Conservation (phyloP, 2,329 filamentous ascomycete genomes). For the Neonectria hederae region DNA sequence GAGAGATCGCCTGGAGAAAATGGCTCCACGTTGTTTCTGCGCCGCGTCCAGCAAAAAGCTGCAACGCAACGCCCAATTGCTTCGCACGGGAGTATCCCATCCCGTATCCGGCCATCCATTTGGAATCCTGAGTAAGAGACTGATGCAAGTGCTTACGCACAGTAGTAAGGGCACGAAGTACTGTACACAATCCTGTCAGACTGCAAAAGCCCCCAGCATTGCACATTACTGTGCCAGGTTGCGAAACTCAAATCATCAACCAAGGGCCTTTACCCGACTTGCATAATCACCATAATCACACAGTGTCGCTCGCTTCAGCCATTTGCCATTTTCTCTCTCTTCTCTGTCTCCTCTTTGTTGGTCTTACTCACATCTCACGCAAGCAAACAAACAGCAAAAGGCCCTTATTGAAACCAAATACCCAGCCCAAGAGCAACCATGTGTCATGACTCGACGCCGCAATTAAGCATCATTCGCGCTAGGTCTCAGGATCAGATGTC, state of each 20-base stretch:
- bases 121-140: constrained; percentile 10
- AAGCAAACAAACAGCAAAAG: constrained; percentile 9
- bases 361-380: constrained; percentile 9
- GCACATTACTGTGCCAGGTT: constrained; percentile 1
- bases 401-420: not conserved
- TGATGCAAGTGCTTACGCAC: constrained; percentile 27
- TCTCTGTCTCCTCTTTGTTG: no score
- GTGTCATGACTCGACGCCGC: constrained; percentile 32
- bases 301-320: constrained; percentile 6
- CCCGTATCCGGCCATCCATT: constrained; percentile 27
- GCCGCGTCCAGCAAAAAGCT: constrained; percentile 6
- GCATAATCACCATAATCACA: constrained; percentile 3
- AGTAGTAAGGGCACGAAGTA: not conserved
- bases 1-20: constrained; percentile 19
- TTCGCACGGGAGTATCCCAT: constrained; percentile 7
- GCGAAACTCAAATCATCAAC: constrained; percentile 12
- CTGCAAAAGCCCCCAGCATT: constrained; percentile 2
- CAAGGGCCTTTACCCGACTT: not conserved
- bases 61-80: constrained; percentile 6
- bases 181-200: constrained; percentile 14
- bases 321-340: not conserved
- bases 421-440: constrained; percentile 10
- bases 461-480: constrained; percentile 15
- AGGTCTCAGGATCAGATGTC: constrained; percentile 29
- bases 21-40: constrained; percentile 27